Conservation (phyloP, 108 stramenopile species). For the Fistulifera solaris region DNA sequence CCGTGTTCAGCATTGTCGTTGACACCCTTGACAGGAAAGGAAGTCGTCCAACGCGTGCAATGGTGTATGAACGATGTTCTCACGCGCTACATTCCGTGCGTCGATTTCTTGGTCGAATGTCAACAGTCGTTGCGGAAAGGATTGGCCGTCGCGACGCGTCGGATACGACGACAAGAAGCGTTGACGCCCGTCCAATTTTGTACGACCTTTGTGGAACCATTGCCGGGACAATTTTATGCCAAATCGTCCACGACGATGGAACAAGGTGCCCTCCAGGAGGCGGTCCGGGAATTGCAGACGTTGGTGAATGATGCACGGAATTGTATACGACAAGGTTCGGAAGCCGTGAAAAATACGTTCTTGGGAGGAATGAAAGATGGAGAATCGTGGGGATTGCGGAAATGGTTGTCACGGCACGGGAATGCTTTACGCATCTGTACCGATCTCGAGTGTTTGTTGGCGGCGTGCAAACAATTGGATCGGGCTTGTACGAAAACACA, state of each 20-base stretch:
- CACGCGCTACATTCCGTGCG: constrained; percentile 69
- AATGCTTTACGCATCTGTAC: constrained; percentile 75
- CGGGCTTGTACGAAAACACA: constrained; percentile 34
- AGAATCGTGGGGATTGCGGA: constrained; percentile 81
- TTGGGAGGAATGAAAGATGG: constrained; percentile 86
- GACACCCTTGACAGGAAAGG: constrained; percentile 45
- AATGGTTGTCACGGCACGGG: constrained; percentile 77
- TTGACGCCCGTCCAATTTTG: constrained; percentile 68
- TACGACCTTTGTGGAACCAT: constrained; percentile 39
- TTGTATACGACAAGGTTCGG: constrained; percentile 45
- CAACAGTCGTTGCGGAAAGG: constrained; percentile 82
- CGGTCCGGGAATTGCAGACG: constrained; percentile 38
- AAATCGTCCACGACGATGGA: constrained; percentile 54
- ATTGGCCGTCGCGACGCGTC: constrained; percentile 39
- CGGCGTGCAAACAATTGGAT: constrained; percentile 46
- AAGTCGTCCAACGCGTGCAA: constrained; percentile 42
- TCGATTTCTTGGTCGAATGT: constrained; percentile 80
- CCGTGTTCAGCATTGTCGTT: constrained; percentile 47
- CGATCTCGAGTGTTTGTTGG: constrained; percentile 64
- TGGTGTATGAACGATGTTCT: constrained; percentile 54
- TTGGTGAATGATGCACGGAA: constrained; percentile 41
- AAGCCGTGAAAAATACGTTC: constrained; percentile 75
- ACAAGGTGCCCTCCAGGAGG: constrained; percentile 26
- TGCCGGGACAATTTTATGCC: constrained; percentile 52
- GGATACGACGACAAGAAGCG: constrained; percentile 18